phyloP scores from a whole-genome alignment of 1,284 basidiomycete species.

The Jaminaea rosea region DNA sequence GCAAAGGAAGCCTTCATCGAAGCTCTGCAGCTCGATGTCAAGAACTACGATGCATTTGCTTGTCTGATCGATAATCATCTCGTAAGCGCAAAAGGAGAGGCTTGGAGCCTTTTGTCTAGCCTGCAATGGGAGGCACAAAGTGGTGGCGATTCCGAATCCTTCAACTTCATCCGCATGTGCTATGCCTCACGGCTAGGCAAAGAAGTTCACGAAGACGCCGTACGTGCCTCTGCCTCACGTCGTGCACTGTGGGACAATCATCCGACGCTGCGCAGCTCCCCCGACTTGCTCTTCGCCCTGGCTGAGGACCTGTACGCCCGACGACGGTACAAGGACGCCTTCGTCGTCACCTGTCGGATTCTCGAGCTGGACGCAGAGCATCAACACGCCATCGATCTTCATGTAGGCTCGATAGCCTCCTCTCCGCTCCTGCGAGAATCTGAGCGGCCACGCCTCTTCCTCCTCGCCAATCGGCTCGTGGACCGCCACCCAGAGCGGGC shows the following conservation, averaged over 20 bases:
- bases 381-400: slow-evolving; percentile 62
- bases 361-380: slow-evolving; percentile 31
- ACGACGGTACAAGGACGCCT: slow-evolving; percentile 89
- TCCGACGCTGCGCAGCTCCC: slow-evolving; percentile 63
- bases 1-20: slow-evolving; percentile 93
- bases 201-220: slow-evolving; percentile 43
- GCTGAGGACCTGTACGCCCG: slow-evolving; percentile 82
- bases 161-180: slow-evolving; percentile 78
- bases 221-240: slow-evolving; percentile 27
- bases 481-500: slow-evolving; percentile 79
- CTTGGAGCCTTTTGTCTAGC: slow-evolving; percentile 88
- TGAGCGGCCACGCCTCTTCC: slow-evolving; percentile 81
- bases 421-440: slow-evolving; percentile 81
- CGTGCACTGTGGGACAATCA: slow-evolving; percentile 48
- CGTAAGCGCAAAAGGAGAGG: slow-evolving; percentile 28
- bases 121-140: slow-evolving; percentile 71
- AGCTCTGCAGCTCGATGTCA: slow-evolving; percentile 84
- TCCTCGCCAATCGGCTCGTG: slow-evolving; percentile 89
- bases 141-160: slow-evolving; percentile 50
- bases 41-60: slow-evolving; percentile 92
- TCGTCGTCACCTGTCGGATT: slow-evolving; percentile 59
- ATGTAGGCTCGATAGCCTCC: slow-evolving; percentile 65
- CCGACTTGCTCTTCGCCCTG: slow-evolving; percentile 81
- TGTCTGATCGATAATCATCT: slow-evolving; percentile 76
- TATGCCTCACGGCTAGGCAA: slow-evolving; percentile 87